phyloP scores from a whole-genome alignment of 495 filamentous ascomycete species.

The Trichocladium antarcticum region DNA sequence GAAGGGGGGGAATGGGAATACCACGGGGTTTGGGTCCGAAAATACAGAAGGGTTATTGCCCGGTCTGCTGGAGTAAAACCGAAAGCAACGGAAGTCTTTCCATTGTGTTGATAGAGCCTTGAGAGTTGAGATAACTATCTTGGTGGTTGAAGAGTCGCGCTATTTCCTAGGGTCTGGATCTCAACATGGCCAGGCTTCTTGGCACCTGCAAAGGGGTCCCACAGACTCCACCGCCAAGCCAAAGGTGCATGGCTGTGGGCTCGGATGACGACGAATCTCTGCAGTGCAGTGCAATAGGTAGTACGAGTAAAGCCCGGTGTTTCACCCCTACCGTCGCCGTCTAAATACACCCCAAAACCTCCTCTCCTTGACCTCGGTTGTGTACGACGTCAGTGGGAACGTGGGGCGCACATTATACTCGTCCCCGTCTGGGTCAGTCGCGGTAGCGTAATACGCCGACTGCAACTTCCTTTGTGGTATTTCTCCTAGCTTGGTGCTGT shows the following conservation, averaged over 20 bases:
- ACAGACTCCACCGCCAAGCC: background rate
- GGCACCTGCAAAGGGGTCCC: background rate
- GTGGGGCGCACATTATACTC: constrained; percentile 22
- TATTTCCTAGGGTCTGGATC: background rate
- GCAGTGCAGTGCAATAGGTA: no score
- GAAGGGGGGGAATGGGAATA: no score
- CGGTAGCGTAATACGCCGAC: constrained; percentile 6
- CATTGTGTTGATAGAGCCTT: no score
- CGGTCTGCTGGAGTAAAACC: no score
- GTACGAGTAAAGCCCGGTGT: no score
- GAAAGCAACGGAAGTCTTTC: no score
- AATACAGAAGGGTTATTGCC: no score
- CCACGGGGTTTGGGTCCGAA: no score
- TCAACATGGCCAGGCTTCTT: background rate
- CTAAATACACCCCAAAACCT: constrained; percentile 23
- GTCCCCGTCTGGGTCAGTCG: constrained; percentile 10
- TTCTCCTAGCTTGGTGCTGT: constrained; percentile 31
- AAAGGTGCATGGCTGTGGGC: constrained; percentile 10
- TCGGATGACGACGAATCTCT: no score
- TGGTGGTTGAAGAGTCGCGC: no score
- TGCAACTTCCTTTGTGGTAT: constrained; percentile 24
- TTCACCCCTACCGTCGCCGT: constrained; percentile 8
- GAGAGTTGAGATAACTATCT: no score
- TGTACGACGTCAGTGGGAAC: constrained; percentile 26
- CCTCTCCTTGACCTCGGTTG: constrained; percentile 20